Base-by-base conservation (phyloP, 352 stramenopile genomes). In the Phytophthora nicotianae region DNA sequence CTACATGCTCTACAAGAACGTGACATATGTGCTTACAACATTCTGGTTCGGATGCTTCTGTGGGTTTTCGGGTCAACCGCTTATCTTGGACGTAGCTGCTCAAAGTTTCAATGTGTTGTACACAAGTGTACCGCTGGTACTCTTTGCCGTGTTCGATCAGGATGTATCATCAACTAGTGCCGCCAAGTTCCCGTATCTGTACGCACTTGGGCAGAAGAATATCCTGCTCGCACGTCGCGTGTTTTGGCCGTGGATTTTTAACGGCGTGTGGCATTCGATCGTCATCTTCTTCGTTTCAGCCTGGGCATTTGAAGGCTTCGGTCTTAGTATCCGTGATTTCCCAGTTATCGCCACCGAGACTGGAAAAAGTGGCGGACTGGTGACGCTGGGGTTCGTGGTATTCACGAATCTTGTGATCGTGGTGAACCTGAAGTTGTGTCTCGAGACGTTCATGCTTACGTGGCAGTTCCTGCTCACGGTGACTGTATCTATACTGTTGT, bases 1-100 rank as follows among this genome's bases (percentile, higher is more conserved):
- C 62, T 98, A 98, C 67, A 97, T 96, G 72, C 93, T 98, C 16
- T 98, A 97, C 84, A 98, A 98, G 79, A 98, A 94, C 68, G 81
- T 95, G 41, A 89, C 86, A 23, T 91, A 92, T 53, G 83, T 92
- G 48, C 70, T 92, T 3, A 91, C 86, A 23, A 89, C 84, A 5
- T 95, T 93, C 60, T 92, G 83, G 83, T 95, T 91, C 55, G 82
- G 84, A n/a, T 91, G 74, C 55, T 83, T 90, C 26, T 83, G 69
- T 20, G 86, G 86, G 9, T 91, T 94, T 26, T 93, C 87, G 9
- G 85, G 83, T 0, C 84, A 93, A 32, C 85, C 86, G 9, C 65
- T 93, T 41, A 91, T 91, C 33, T 52, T 95, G 20, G 85, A 95
- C 37, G 72, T 89, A 27, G 87, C 83, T 7, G 79, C 83, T 1